Evolutionary conservation across 2,329 filamentous ascomycete genomes (phyloP), one percentile per base, ranked within the genome.

Genomic region (Colletotrichum viniferum): DNA sequence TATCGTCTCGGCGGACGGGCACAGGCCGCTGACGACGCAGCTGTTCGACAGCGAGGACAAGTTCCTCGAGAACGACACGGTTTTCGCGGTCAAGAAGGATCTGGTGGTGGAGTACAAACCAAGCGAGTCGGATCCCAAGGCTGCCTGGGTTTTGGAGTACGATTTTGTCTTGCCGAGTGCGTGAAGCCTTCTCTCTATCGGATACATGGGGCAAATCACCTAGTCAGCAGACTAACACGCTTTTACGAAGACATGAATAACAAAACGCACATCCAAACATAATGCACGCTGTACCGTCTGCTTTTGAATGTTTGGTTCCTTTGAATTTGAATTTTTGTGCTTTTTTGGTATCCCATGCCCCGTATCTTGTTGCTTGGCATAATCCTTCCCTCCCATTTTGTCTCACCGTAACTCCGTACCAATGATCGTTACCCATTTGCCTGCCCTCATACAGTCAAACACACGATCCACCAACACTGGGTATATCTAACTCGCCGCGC

Each of bases 11-110:
- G 86, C 86, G 30, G 87, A 87, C 4, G 89, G 88, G 16, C 92
- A 92, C 85, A 92, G 90, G 77, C 87, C 91, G 3, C 87, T 93
- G 38, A 91, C 90, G 2, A 93, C 92, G 1, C 92, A 94, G 80
- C 90, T 94, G 71, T 94, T 93, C 80, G 91, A 93, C 80, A 84
- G 87, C 69, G 84, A 86, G 67, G 88, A 90, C 81, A 86, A 88
- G 72, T 91, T 92, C 77, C 84, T 93, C 36, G 71, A 76, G 18
- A 80, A 81, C 68, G 83, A 85, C 62, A 77, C 81, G 4, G 83
- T 84, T 5, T 85, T 82, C 62, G 83, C 82, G 4, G 82, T 84
- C n/a, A 84, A 84, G 78, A 77, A 81, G n/a, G 79, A 81, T 43
- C 72, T 84, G 13, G 61, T 82, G 10, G 78, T 82, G 7, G 77